Evolutionary conservation across 1,284 basidiomycete species (phyloP), one percentile per base, ranked within the genome.

Genomic region (Phellinidium pouzarii): DNA sequence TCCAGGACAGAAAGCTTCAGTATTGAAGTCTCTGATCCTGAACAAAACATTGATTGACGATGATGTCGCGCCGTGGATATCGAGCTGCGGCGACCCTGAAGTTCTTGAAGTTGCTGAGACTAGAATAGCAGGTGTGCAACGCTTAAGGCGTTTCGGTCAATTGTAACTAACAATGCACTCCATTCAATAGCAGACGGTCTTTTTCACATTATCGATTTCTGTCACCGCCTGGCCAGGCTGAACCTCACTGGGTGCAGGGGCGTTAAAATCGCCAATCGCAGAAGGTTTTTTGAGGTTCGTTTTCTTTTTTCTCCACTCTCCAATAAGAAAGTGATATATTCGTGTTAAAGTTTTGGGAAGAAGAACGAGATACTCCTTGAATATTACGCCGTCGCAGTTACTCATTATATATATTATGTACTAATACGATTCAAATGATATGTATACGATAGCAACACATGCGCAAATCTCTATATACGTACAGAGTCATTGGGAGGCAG

Each of bases 171-270:
- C 45, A 43, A 23, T n/a, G 19, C 37, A n/a, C 22, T 42, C 29
- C 25, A 34, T n/a, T 19, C 27, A 41, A n/a, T 54, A 87, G 84
- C 69, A 52, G 68, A 67, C 0, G 83, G 77, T 1, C 59, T 86
- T 25, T 79, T 79, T 56, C 60, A 66, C 1, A 75, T 87, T 46
- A 68, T 87, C 29, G 77, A 85, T 57, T 72, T 70, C 2, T 87
- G 84, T 58, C 58, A 68, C 1, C 67, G 65, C 25, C 65, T 87
- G 22, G 65, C 70, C 54, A 73, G 70, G 17, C 63, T 87, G 8
- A 78, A 86, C 59, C 64, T 87, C 31, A 86, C 81, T 1, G 79
- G 80, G 53, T 87, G 84, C 58, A 74, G 84, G 51, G 77, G 84
- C 3, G 71, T 87, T 47, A 70, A 60, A 12, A 70, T 85, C 3